phyloP scores from a whole-genome alignment of 805 yeast genomes.

The Barnettozyma botsteinii region DNA sequence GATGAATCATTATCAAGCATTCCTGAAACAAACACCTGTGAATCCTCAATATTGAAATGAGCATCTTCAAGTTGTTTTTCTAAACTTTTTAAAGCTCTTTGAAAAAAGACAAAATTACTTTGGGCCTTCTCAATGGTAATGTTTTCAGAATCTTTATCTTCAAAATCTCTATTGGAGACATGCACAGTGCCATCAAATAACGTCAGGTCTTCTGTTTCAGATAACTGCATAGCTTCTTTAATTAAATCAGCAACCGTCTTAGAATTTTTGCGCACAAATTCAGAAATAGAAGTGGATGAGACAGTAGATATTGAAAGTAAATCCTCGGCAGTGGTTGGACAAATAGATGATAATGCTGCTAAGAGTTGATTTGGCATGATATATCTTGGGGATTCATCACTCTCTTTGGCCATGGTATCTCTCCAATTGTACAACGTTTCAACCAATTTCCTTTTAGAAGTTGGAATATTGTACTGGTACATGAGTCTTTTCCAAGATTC shows the following conservation, averaged over 20 bases:
- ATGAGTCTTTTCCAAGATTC: constrained; percentile 67
- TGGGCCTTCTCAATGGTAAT: constrained; percentile 12
- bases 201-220: constrained; percentile 32
- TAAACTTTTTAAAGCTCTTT: not conserved
- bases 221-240: constrained; percentile 23
- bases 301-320: constrained; percentile 42
- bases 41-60: not conserved
- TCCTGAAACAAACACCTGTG: constrained; percentile 3
- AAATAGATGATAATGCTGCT: constrained; percentile 49
- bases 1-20: not conserved
- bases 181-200: constrained; percentile 27
- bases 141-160: not conserved
- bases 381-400: constrained; percentile 81
- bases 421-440: constrained; percentile 75
- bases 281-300: constrained; percentile 34
- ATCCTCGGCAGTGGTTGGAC: constrained; percentile 55
- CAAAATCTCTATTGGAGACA: constrained; percentile 1
- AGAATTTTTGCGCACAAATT: constrained; percentile 52
- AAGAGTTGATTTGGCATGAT: constrained; percentile 79
- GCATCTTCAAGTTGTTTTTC: not conserved
- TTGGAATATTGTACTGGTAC: constrained; percentile 58
- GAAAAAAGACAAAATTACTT: constrained; percentile 8
- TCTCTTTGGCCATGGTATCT: constrained; percentile 62
- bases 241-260: constrained; percentile 56
- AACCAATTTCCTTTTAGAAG: constrained; percentile 47